Evolutionary conservation across 495 filamentous ascomycete genomes (phyloP), one percentile per base, ranked within the genome.

Genomic region (Parathielavia hyrcaniae): DNA sequence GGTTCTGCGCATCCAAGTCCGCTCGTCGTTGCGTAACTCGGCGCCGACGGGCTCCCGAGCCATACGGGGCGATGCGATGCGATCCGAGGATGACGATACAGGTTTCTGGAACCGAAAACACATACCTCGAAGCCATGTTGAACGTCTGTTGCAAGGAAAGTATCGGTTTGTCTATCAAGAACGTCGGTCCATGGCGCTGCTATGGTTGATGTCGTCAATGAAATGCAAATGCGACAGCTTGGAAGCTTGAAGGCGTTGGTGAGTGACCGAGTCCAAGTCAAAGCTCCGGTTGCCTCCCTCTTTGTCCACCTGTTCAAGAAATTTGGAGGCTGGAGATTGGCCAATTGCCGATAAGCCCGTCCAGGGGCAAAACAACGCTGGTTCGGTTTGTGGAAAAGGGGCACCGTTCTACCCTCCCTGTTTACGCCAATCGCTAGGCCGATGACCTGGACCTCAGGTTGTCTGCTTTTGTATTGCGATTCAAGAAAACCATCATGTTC

Each of bases 91-190:
- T 52, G 49, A 22, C 46, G 39, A 22, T 47, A 19, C n/a, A 7
- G 14, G 45, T 20, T 5, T 19, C 44, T n/a, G 45, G 35, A 50
- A 38, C 30, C 30, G 20, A 48, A 32, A 35, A 14, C 13, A 59
- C 61, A 61, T 43, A 66, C 64, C 64, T 63, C 11, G 64, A 66
- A 58, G 64, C 64, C 64, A 66, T 66, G 9, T 48, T 60, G 53
- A 51, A 20, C 49, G 52, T 11, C 23, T 39, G 19, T 14, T 11
- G 41, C 30, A 58, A 41, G 22, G 39, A 23, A 11, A 7, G 35
- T 53, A 20, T 43, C 35, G 26, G 26, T 34, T 14, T n/a, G n/a
- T 22, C 26, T 7, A 4, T 9, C 17, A 19, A 23, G 23, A 20
- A 13, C 35, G 43, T 20, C n/a, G 16, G 19, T 41, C 49, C 57